These are phyloP conservation scores for Suillus spraguei DNA, from an alignment of 768 basidiomycete genomes.

Conservation along the genomic window DNA sequence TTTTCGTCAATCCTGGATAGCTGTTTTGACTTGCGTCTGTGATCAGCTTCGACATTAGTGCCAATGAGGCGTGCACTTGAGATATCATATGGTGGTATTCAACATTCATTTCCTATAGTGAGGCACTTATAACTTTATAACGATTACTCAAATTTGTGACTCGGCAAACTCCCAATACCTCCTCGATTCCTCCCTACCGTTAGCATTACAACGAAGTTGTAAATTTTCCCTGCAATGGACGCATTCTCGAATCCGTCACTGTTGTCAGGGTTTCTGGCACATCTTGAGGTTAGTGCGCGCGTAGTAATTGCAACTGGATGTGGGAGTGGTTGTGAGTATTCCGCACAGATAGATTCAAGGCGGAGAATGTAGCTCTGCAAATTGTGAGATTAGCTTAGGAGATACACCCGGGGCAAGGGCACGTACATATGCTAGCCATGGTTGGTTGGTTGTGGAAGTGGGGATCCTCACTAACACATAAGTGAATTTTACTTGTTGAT, in stretches of 20 bases:
- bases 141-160: neutral
- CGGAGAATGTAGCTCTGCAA: neutral
- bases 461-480: neutral
- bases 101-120: neutral
- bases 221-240: neutral
- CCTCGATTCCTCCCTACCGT: neutral
- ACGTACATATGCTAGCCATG: neutral
- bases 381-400: neutral
- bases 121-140: neutral
- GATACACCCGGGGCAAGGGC: neutral
- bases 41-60: too few relatives aligned
- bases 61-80: neutral
- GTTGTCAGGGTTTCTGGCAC: neutral
- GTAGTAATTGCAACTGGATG: too few relatives aligned
- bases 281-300: too few relatives aligned
- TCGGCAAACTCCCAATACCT: neutral
- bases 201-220: neutral
- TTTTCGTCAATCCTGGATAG: neutral
- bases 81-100: neutral
- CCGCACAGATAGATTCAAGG: neutral
- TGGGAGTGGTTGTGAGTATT: neutral
- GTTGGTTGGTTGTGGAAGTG: too few relatives aligned
- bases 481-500: neutral
- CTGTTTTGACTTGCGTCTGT: neutral
- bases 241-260: neutral